Conservation (phyloP, 805 yeast genomes). For the Priceomyces carsonii region DNA sequence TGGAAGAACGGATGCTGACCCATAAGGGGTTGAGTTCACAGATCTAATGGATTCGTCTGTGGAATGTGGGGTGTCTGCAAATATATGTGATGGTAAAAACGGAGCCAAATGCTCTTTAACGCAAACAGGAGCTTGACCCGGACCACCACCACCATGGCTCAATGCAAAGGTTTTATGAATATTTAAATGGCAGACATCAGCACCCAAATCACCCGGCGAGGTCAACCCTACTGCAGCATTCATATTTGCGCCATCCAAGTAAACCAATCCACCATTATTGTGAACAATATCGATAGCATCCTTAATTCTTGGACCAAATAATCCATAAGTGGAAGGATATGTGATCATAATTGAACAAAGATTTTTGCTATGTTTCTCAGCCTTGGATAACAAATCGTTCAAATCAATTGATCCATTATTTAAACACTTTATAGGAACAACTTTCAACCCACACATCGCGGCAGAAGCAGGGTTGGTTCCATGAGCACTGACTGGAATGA, state of each 20-base stretch:
- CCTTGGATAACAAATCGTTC: conserved; percentile 70
- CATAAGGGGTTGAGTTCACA: conserved; percentile 92
- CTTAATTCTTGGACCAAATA: conserved; percentile 89
- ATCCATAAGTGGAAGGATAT: conserved; percentile 95
- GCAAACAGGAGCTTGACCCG: conserved; percentile 98
- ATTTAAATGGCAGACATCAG: conserved; percentile 97
- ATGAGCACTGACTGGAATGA: conserved; percentile 96
- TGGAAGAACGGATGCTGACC: conserved; percentile 90
- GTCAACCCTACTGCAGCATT: conserved; percentile 98
- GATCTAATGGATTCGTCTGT: conserved; percentile 61
- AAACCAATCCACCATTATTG: conserved; percentile 88
- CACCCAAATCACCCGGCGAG: conserved; percentile 96
- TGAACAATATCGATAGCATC: conserved; percentile 87
- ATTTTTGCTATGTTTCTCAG: conserved; percentile 62
- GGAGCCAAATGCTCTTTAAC: conserved; percentile 79
- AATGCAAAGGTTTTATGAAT: conserved; percentile 96
- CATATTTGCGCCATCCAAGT: conserved; percentile 99
- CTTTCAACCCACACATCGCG: conserved; percentile 94
- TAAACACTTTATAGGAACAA: conserved; percentile 87
- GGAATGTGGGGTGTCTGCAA: conserved; percentile 52
- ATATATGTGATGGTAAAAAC: conserved; percentile 78
- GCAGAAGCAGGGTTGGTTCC: conserved; percentile 99
- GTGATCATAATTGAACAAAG: conserved; percentile 95
- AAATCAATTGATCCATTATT: conserved; percentile 85
- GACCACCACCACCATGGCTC: conserved; percentile 99